phyloP scores from a whole-genome alignment of 345 rosid genomes.

The Microcos paniculata region DNA sequence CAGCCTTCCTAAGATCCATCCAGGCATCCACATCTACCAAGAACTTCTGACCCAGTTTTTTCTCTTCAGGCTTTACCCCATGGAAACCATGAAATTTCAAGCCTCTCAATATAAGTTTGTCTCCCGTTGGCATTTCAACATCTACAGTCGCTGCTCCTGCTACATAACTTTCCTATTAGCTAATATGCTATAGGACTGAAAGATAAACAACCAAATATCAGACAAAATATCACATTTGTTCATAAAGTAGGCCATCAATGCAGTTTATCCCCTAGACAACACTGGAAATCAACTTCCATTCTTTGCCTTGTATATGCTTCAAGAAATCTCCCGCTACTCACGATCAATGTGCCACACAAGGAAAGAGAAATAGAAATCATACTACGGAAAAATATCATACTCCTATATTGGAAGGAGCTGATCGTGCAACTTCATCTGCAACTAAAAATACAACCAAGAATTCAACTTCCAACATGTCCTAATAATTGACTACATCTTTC shows the following conservation, averaged over 20 bases:
- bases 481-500: background rate
- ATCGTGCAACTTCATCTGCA: background rate
- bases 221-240: background rate
- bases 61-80: constrained; percentile 79
- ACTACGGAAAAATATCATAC: background rate
- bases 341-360: background rate
- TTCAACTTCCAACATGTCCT: background rate
- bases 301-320: background rate
- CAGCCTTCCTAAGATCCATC: constrained; percentile 78
- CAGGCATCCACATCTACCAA: constrained; percentile 88
- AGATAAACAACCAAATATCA: background rate
- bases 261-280: background rate
- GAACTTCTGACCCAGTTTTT: constrained; percentile 78
- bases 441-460: background rate
- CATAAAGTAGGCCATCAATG: background rate
- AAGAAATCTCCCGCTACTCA: background rate
- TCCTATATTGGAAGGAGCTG: background rate
- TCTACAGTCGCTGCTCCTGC: constrained; percentile 16
- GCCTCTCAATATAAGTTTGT: constrained; percentile 73
- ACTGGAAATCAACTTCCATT: background rate
- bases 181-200: background rate
- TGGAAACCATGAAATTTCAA: constrained; percentile 84
- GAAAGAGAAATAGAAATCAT: background rate
- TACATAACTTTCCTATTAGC: background rate
- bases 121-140: constrained; percentile 42